phyloP scores from a whole-genome alignment of 306 rosid genomes.

The Styphnolobium japonicum region DNA sequence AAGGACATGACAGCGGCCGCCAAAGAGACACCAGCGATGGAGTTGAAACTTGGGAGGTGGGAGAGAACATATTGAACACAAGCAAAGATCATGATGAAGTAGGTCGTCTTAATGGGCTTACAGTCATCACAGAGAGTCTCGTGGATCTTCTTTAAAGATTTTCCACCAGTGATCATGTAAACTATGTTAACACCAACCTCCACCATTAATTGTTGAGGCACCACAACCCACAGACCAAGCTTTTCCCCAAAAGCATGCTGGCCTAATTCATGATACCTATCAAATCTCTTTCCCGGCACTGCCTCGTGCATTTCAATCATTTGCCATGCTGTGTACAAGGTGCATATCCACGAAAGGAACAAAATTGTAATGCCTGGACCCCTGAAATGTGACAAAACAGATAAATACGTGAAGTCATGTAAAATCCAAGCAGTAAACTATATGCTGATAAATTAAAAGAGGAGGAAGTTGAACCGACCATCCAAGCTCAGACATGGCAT shows the following conservation, averaged over 20 bases:
- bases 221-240: constrained; percentile 71
- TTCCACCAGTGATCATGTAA: constrained; percentile 76
- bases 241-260: constrained; percentile 77
- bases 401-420: too few species aligned
- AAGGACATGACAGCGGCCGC: constrained; percentile 74
- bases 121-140: constrained; percentile 33
- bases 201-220: constrained; percentile 68
- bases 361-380: constrained; percentile 58
- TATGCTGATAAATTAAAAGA: not conserved
- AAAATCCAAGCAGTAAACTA: too few species aligned
- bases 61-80: constrained; percentile 53
- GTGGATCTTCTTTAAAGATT: constrained; percentile 57
- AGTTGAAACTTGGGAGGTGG: constrained; percentile 75
- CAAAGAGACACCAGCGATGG: constrained; percentile 54
- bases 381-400: constrained; percentile 50
- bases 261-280: constrained; percentile 75
- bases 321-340: constrained; percentile 73
- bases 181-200: constrained; percentile 58
- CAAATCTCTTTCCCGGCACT: constrained; percentile 65
- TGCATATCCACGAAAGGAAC: constrained; percentile 61
- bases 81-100: constrained; percentile 67
- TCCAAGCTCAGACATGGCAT: constrained; percentile 69
- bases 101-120: constrained; percentile 40
- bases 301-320: constrained; percentile 85
- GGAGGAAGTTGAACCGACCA: constrained; percentile 31